Evolutionary conservation across 176 grass and related monocot genomes (phyloP), one percentile per base, ranked within the genome.

Genomic region (Oryza coarctata): DNA sequence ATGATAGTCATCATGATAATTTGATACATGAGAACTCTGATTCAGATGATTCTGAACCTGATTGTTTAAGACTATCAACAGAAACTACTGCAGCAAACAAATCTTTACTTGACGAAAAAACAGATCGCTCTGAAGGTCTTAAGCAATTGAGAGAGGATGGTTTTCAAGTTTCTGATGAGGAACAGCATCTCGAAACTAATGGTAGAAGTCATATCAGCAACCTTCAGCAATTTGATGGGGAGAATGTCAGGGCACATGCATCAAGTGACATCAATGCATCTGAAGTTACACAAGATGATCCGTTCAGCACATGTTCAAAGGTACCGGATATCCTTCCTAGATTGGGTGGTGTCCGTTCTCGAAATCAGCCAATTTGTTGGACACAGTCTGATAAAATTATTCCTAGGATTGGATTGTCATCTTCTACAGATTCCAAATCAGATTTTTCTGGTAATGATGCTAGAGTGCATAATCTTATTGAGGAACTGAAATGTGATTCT

Each of bases 401-500:
- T 70, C 67, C 90, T 7, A 80, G 82, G 27, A 88, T 92, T 3
- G 57, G 86, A 69, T 74, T 73, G 20, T 83, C 90, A 32, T 58
- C 83, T 5, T 71, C 75, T 9, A 11, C 72, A 23, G 83, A 88
- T 69, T 82, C 88, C 45, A 82, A 85, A 30, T 39, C 79, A 66
- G 92, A 92, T 64, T 65, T 87, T 73, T 70, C 90, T 68, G 77
- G 72, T 76, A 84, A 87, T 11, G 86, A 92, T 72, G 58, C 34
- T 80, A 38, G 89, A 83, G 83, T 97, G 9, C 25, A 61, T 15
- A 89, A 87, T 26, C 70, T 92, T 58, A 75, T 89, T 22, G 81
- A 89, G 75, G 86, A 97, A 34, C 78, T 97, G 77, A 91, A 85
- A 90, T 89, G 52, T 60, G 88, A 92, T 27, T 92, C 83, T 31